Evolutionary conservation across 371 early-diverging fungal genomes (phyloP), one percentile per base, ranked within the genome.

Genomic region (Mucor indicus): DNA sequence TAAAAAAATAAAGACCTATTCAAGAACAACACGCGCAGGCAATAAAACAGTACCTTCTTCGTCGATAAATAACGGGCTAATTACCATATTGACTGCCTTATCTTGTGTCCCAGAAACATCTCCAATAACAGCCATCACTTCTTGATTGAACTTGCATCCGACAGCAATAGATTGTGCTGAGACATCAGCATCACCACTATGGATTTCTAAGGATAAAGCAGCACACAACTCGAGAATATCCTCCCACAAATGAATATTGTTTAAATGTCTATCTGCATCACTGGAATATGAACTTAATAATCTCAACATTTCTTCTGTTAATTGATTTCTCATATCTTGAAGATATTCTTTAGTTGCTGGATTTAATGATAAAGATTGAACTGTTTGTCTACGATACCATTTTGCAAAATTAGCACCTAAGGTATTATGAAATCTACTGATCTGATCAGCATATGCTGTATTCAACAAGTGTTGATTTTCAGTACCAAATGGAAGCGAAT

Each of bases 351-450:
- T 69, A 38, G 76, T 69, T 12, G 69, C 76, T 12, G 72, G 72
- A 31, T 75, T 71, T 9, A 72, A 54, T 9, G 76, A 64, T 1
- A 75, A 44, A 1, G 72, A 72, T 17, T 72, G 76, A 5, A 76
- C 70, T 10, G 76, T 76, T 39, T 76, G 76, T 36, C 67, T 60
- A 23, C 76, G 56, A 30, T 72, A 76, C 76, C 76, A 76, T 37
- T 72, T 69, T 15, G 76, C 72, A 54, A 72, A 69, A 37, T 76
- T 67, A 11, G 65, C 48, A 4, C 76, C 76, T 3, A 76, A 35
- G 4, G 76, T 76, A 21, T 47, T 60, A 19, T 72, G 68, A 52
- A 76, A 76, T 27, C 76, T 65, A 29, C 64, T 60, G 12, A 76
- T 64, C 45, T 76, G 76, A 37, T 72, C 76, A 0, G 62, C 48